Percentiles rank a stretch among this genome's conserved stretches.
These are phyloP conservation scores for Gentiana macrophylla DNA, from an alignment of 257 asterid genomes.

Conservation along the genomic window DNA sequence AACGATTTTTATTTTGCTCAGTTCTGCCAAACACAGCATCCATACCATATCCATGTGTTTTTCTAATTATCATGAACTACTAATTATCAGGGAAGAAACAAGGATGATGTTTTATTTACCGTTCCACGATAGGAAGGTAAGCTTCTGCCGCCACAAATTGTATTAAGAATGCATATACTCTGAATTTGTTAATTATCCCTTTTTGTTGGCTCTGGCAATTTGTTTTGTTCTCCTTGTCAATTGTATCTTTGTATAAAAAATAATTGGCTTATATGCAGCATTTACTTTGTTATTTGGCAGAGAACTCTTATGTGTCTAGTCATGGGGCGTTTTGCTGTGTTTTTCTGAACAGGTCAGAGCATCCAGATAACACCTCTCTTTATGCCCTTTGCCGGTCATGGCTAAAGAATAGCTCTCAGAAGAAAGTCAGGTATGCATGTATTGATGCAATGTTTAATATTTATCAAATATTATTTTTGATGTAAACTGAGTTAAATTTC, in stretches of 20 bases:
- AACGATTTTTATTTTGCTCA: too few relatives aligned
- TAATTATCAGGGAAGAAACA: constrained; percentile 41
- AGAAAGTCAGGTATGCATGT: constrained; percentile 56
- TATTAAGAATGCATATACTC: too few relatives aligned
- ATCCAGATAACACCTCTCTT: constrained; percentile 53
- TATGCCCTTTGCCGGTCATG: constrained; percentile 80
- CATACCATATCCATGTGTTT: background rate
- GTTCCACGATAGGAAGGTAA: constrained; percentile 79
- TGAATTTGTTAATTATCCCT: too few relatives aligned
- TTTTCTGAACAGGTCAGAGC: constrained; percentile 49
- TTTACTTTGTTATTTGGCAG: too few relatives aligned
- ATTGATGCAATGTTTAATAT: too few relatives aligned
- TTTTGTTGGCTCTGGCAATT: background rate
- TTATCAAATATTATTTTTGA: too few relatives aligned
- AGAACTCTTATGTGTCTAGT: too few relatives aligned
- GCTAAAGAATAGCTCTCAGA: constrained; percentile 71
- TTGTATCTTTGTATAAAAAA: background rate
- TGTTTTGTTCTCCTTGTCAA: background rate
- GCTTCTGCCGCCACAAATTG: background rate
- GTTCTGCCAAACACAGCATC: too few relatives aligned
- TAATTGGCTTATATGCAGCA: too few relatives aligned
- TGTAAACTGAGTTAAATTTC: too few relatives aligned
- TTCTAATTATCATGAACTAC: constrained; percentile 9
- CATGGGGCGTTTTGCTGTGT: constrained; percentile 8
- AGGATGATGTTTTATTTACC: constrained; percentile 38